Base-by-base conservation (phyloP, 352 stramenopile species). In the Phytophthora pisi region DNA sequence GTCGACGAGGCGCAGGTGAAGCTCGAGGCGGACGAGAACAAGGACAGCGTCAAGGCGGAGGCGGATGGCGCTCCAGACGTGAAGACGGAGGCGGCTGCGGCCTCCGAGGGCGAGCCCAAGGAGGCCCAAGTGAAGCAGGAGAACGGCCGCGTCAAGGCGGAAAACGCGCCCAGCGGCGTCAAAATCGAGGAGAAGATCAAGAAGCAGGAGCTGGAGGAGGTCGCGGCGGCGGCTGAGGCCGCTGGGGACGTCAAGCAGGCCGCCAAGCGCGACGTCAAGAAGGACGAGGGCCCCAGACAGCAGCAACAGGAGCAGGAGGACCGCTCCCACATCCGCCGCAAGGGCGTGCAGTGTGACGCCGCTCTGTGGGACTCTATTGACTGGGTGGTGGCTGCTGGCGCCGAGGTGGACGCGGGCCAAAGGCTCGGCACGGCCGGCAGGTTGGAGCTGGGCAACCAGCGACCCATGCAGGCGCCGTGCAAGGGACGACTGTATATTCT, bases 401-500 rank as follows among this genome's bases (percentile, higher is more conserved):
- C 73, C 1, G 53, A 77, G 10, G 85, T 93, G 55, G 79, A 91
- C 34, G 66, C 74, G 8, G 83, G 84, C 8, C 81, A 93, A 65
- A 65, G 78, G 31, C 58, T 93, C 40, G 82, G 77, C 28, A 82
- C 76, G 4, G 70, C 75, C 11, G 84, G 84, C 28, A 70, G 73
- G 30, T 76, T 93, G 51, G 84, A 91, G 69, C 70, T 69, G 23
- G 86, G 85, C 23, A 92, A 74, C 30, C 75, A 86, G 40, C 71
- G 78, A 66, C 75, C 68, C 11, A 61, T 95, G 13, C 51, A 77
- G 42, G 65, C 96, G n/a, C 93, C 89, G 66, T 98, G 98, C 40
- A 91, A 90, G 8, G 98, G 98, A 24, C 94, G 89, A 61, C 93
- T 94, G 16, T 80, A 81, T 46, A 64, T 78, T 40, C 34, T 74